Conservation (phyloP, 306 rosid genomes). For the Casuarina glauca region DNA sequence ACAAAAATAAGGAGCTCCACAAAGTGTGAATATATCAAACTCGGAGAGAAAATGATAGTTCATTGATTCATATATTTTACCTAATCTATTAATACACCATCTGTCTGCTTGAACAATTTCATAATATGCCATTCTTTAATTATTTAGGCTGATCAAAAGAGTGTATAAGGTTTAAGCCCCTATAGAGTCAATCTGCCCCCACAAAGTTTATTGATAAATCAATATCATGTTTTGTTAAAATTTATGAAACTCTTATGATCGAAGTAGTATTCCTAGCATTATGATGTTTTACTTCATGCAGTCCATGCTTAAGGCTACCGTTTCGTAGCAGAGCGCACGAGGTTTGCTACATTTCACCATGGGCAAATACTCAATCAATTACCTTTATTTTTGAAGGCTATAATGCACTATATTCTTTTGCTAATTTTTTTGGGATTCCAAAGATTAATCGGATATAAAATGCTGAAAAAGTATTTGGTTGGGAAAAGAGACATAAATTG, state of each 20-base stretch:
- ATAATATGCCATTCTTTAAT: not conserved
- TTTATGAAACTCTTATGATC: not conserved
- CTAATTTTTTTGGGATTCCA: not conserved
- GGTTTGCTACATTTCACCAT: not conserved
- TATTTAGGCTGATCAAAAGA: not conserved
- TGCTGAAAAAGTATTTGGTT: not conserved
- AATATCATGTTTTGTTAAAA: too few species aligned
- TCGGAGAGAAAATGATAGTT: conserved; percentile 4
- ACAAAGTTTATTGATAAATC: too few species aligned
- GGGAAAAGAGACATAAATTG: not conserved
- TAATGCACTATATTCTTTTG: not conserved
- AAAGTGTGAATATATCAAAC: not conserved
- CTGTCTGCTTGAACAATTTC: not conserved
- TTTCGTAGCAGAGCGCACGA: not conserved
- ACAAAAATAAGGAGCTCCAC: not conserved
- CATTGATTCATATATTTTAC: not conserved
- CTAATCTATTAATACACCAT: not conserved
- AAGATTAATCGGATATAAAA: not conserved
- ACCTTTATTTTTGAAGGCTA: too few species aligned
- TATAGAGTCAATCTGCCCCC: not conserved
- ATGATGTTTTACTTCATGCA: not conserved
- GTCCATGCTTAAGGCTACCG: not conserved
- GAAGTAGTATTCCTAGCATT: not conserved
- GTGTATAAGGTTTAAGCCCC: not conserved
- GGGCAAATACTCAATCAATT: not conserved